Evolutionary conservation across 305 asterid genomes (phyloP), one percentile per base, ranked within the genome.

Genomic region (Rubia balearica): DNA sequence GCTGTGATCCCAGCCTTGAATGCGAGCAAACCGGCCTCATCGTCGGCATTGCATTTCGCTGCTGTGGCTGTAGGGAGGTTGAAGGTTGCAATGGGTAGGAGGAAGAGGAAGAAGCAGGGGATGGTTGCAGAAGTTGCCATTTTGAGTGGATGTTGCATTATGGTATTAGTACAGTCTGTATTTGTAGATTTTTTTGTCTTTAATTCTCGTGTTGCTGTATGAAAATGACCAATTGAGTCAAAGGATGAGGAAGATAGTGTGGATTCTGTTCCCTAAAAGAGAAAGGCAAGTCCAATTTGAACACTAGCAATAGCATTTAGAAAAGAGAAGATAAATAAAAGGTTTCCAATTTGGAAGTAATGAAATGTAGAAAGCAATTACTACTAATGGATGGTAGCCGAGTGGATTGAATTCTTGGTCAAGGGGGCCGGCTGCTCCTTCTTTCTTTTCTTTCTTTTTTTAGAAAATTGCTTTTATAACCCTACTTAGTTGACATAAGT

Each of bases 1-100:
- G 94, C 56, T 13, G 61, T 78, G 59, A 88, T 92, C 21, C 86
- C 96, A 21, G 88, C 77, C 77, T 89, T 89, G 90, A 92, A 92
- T 3, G 68, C 87, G 4, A 92, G 70, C 57, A 92, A 51, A 3
- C 87, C 96, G 61, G 89, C 22, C 75, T 88, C 89, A n/a, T 92
- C 96, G 41, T 88, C 89, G 7, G 67, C 71, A 78, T 90, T 82
- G 78, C 98, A 92, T 55, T 61, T 77, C 12, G 89, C 92, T 7
- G 91, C 80, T 6, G 79, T 36, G 62, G 81, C 67, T 6, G 79
- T 7, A 75, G 77, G 51, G 42, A 64, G 51, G 69, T 11, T 53
- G 49, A 75, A 69, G 30, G 74, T 38, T 17, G 79, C 10, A 70
- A 74, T 49, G 76, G 64, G 11, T 17, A 73, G 49, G 59, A 75